phyloP scores from a whole-genome alignment of 2,329 filamentous ascomycete genomes.

The Alternaria postmessia region DNA sequence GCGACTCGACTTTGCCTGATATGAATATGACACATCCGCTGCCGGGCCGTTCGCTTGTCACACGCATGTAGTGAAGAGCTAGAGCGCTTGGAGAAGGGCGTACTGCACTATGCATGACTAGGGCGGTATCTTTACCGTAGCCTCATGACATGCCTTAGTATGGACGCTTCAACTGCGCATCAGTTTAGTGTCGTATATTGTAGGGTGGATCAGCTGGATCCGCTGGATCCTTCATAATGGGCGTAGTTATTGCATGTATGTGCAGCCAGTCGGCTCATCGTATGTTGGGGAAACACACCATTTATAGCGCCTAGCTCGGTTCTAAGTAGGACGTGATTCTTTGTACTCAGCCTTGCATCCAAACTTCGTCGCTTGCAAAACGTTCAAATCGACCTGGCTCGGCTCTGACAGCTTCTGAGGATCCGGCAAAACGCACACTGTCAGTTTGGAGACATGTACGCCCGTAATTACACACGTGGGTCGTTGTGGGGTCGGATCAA shows the following conservation, averaged over 20 bases:
- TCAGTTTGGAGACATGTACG: constrained; percentile 12
- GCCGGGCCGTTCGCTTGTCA: constrained; percentile 18
- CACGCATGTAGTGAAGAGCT: constrained; percentile 15
- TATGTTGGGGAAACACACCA: constrained; percentile 3
- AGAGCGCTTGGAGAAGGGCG: constrained; percentile 11
- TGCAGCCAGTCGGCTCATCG: constrained; percentile 18
- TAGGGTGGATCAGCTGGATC: constrained; percentile 15
- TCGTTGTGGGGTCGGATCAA: constrained; percentile 17
- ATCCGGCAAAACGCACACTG: constrained; percentile 5
- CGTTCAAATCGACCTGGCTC: constrained; percentile 3
- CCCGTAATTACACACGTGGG: constrained; percentile 11
- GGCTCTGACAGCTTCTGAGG: constrained; percentile 3
- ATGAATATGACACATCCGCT: constrained; percentile 9
- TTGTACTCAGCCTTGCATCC: constrained; percentile 16
- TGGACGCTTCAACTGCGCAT: constrained; percentile 16
- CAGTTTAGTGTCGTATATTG: constrained; percentile 14
- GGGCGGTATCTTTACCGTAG: constrained; percentile 12
- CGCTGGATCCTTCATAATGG: constrained; percentile 7
- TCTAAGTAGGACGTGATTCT: constrained; percentile 6
- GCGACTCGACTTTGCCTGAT: constrained; percentile 8
- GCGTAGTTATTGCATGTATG: constrained; percentile 18
- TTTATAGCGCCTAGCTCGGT: constrained; percentile 10
- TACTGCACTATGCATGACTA: constrained; percentile 19
- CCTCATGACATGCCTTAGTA: constrained; percentile 19
- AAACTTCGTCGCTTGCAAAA: constrained; percentile 12